phyloP scores from a whole-genome alignment of 306 rosid genomes.

The Glycyrrhiza uralensis region DNA sequence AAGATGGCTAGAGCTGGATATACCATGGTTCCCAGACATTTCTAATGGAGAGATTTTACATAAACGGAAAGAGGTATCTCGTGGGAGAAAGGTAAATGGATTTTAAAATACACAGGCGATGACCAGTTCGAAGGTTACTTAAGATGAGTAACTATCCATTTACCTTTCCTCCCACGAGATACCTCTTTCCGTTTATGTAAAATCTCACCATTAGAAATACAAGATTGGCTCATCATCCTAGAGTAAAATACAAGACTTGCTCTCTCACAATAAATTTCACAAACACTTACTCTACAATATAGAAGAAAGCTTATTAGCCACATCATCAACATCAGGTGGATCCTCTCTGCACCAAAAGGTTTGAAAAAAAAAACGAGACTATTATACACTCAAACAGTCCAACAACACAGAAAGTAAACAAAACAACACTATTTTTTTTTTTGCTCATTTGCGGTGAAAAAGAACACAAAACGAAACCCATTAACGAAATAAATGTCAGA shows the following conservation, averaged over 20 bases:
- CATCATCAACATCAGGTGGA: not conserved
- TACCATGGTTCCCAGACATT: slow-evolving; percentile 39
- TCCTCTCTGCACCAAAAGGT: no score
- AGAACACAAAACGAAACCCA: slow-evolving; percentile 27
- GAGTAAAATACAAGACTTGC: not conserved
- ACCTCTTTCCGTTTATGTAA: slow-evolving; percentile 39
- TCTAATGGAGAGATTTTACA: not conserved
- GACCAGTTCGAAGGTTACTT: slow-evolving; percentile 40
- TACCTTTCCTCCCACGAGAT: slow-evolving; percentile 57
- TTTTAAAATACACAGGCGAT: slow-evolving; percentile 20
- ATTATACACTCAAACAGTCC: slow-evolving; percentile 8
- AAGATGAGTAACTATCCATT: slow-evolving; percentile 47
- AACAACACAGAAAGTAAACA: not conserved
- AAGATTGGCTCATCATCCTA: not conserved
- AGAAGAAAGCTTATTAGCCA: slow-evolving; percentile 20
- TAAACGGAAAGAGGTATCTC: slow-evolving; percentile 46
- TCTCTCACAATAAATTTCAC: slow-evolving; percentile 30
- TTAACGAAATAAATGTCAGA: not conserved
- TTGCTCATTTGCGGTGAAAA: not conserved
- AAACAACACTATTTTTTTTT: not conserved
- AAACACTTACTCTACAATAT: slow-evolving; percentile 52
- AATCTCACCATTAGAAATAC: not conserved
- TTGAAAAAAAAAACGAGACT: no score
- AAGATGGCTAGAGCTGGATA: not conserved
- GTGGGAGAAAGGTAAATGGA: slow-evolving; percentile 64